phyloP scores from a whole-genome alignment of 257 asterid species.

The Solanum piurae region DNA sequence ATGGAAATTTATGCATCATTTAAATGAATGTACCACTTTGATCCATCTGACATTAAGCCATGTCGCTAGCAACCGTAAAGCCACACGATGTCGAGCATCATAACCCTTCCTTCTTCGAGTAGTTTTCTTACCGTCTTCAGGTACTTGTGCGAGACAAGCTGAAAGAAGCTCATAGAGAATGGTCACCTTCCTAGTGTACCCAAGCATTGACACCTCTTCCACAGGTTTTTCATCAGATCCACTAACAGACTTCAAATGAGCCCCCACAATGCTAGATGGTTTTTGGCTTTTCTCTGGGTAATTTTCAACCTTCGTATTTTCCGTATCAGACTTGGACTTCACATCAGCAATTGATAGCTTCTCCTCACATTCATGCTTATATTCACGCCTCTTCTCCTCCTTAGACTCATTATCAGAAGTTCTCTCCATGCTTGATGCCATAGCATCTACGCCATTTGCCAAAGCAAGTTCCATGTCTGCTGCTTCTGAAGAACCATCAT shows the following conservation, averaged over 20 bases:
- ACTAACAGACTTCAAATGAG: constrained; percentile 12
- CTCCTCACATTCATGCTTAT: constrained; percentile 54
- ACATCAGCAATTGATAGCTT: constrained; percentile 39
- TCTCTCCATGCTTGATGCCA: constrained; percentile 57
- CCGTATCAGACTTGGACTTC: constrained; percentile 21
- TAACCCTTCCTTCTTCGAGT: constrained; percentile 53
- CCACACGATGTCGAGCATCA: constrained; percentile 85
- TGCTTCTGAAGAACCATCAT: constrained; percentile 35
- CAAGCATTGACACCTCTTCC: constrained; percentile 56
- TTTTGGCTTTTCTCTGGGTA: constrained; percentile 22
- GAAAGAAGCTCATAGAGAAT: constrained; percentile 76
- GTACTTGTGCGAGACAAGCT: constrained; percentile 65
- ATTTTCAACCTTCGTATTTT: constrained; percentile 5
- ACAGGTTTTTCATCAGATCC: constrained; percentile 42
- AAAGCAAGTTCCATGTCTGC: constrained; percentile 53
- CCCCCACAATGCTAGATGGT: constrained; percentile 28
- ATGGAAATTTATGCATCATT: background rate
- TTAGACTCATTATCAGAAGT: constrained; percentile 29
- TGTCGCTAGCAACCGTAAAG: constrained; percentile 69
- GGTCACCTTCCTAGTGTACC: constrained; percentile 52
- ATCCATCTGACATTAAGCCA: constrained; percentile 84
- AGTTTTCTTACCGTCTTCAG: constrained; percentile 35
- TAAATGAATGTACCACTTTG: constrained; percentile 42
- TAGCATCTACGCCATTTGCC: constrained; percentile 52
- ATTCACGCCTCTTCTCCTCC: constrained; percentile 57